phyloP scores from a whole-genome alignment of 768 basidiomycete genomes.

The Suillus ampliporus region DNA sequence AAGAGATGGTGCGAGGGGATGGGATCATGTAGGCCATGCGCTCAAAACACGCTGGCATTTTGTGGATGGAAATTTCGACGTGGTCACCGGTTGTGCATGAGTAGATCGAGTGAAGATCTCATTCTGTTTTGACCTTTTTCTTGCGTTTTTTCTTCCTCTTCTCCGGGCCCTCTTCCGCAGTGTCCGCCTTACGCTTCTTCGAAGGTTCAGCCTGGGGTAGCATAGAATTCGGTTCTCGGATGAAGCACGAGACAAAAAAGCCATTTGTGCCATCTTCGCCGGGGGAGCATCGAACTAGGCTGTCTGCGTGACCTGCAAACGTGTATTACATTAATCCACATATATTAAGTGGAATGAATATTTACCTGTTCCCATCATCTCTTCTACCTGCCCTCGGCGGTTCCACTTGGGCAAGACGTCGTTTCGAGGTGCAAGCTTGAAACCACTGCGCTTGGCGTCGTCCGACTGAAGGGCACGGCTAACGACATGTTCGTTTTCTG shows the following conservation, averaged over 20 bases:
- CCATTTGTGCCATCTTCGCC: conserved; percentile 92
- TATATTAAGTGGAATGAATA: conserved; percentile 6
- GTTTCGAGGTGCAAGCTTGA: conserved; percentile 67
- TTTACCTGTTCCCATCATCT: conserved; percentile 62
- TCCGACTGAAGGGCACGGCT: conserved; percentile 70
- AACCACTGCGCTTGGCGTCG: conserved; percentile 65
- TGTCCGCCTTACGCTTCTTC: conserved; percentile 34
- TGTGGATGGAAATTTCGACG: neutral
- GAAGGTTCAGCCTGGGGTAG: conserved; percentile 1
- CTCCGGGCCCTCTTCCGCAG: conserved; percentile 18
- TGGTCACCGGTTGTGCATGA: neutral
- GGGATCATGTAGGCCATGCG: no score
- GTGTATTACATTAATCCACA: neutral
- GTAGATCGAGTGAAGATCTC: neutral
- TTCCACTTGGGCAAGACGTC: conserved; percentile 84
- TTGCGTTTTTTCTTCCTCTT: conserved; percentile 24
- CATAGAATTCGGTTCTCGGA: conserved; percentile 30
- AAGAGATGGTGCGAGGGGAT: neutral
- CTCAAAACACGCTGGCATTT: neutral
- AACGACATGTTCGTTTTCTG: conserved; percentile 94
- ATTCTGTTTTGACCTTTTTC: conserved; percentile 18
- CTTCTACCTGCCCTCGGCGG: conserved; percentile 74
- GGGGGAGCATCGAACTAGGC: conserved; percentile 74
- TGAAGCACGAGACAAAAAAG: conserved; percentile 97
- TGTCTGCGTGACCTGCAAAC: conserved; percentile 58